Conservation (phyloP, 2,329 filamentous ascomycete species). For the Nemania bipapillata region DNA sequence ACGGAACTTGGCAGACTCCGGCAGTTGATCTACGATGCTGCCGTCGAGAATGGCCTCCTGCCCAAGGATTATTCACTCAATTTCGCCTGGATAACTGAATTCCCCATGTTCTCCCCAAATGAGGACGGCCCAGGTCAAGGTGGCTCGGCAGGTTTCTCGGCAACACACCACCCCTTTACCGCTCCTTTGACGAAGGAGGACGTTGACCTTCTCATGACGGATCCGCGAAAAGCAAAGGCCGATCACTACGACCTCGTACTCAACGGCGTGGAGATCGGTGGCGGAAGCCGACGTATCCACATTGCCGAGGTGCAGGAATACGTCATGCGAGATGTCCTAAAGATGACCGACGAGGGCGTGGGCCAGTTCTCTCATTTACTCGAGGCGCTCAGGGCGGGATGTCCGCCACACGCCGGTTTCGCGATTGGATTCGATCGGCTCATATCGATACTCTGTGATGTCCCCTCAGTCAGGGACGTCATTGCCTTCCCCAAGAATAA, state of each 20-base stretch:
- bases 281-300: constrained; percentile 93
- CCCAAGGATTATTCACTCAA: constrained; percentile 62
- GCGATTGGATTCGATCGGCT: constrained; percentile 92
- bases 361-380: constrained; percentile 86
- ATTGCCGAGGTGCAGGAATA: constrained; percentile 83
- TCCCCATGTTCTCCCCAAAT: constrained; percentile 88
- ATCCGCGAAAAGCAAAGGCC: constrained; percentile 77
- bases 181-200: constrained; percentile 79
- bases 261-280: constrained; percentile 93
- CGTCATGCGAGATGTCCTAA: constrained; percentile 83
- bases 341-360: constrained; percentile 78
- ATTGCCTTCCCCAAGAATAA: constrained; percentile 97
- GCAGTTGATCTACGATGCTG: constrained; percentile 73
- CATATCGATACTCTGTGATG: constrained; percentile 80
- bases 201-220: constrained; percentile 75
- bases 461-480: constrained; percentile 84
- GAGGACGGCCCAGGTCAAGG: constrained; percentile 77
- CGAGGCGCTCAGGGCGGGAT: constrained; percentile 82
- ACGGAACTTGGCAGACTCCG: constrained; percentile 77
- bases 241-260: constrained; percentile 97
- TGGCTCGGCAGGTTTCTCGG: constrained; percentile 79
- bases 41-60: constrained; percentile 71
- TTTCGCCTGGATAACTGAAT: constrained; percentile 88
- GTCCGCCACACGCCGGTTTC: constrained; percentile 93
- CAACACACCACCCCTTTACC: constrained; percentile 96